Evolutionary conservation across 2,329 filamentous ascomycete genomes (phyloP).

Genomic region (Chaetomiaceae sp.): DNA sequence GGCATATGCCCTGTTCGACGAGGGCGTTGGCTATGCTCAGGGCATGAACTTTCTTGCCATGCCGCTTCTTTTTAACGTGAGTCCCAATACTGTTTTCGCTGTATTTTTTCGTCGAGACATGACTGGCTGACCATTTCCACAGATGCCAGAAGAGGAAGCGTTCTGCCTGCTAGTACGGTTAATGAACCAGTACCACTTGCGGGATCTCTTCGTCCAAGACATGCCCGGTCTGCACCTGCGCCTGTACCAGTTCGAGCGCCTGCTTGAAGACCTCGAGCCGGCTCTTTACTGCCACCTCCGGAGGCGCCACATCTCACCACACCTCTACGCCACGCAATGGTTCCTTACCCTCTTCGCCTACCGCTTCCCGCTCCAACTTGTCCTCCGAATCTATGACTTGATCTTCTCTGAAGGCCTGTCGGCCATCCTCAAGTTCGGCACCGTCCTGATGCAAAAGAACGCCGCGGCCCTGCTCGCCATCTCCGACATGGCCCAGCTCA

Average conservation of each 20-base stretch:
- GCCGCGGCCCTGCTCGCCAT: conserved; percentile 70
- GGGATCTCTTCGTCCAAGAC: conserved; percentile 88
- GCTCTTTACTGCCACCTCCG: conserved; percentile 92
- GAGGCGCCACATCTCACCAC: conserved; percentile 78
- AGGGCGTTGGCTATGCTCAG: conserved; percentile 91
- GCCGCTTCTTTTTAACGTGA: conserved; percentile 89
- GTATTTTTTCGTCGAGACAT: not conserved
- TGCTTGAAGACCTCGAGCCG: conserved; percentile 90
- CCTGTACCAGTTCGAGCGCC: conserved; percentile 89
- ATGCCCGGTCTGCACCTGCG: conserved; percentile 95
- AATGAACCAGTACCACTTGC: conserved; percentile 94
- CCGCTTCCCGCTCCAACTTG: conserved; percentile 91
- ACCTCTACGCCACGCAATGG: conserved; percentile 97
- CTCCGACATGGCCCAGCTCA: conserved; percentile 86
- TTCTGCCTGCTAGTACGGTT: conserved; percentile 88
- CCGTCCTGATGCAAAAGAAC: conserved; percentile 96
- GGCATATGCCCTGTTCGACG: conserved; percentile 92
- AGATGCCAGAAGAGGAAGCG: conserved; percentile 96
- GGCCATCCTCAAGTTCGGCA: conserved; percentile 89
- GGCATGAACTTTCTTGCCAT: conserved; percentile 99
- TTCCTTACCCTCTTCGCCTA: conserved; percentile 98
- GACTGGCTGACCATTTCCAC: conserved; percentile 11
- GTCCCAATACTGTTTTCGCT: conserved; percentile 30
- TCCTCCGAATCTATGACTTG: conserved; percentile 92
- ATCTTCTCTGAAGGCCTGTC: conserved; percentile 90